Percentiles rank a stretch among this genome's conserved stretches.
phyloP scores from a whole-genome alignment of 148 eudicot species.

The Vaccinium myrtillus region DNA sequence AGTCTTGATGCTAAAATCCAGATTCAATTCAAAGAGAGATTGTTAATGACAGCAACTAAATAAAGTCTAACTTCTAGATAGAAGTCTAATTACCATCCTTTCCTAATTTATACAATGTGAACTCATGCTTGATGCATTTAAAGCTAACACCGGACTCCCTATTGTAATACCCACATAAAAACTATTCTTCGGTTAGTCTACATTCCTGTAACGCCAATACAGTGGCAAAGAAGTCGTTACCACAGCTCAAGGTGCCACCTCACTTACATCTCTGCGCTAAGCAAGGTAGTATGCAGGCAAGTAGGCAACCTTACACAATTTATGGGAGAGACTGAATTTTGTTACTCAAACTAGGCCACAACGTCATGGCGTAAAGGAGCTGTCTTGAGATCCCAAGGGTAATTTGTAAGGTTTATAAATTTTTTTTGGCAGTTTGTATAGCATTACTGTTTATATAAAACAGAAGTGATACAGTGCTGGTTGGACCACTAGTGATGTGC shows the following conservation, averaged over 20 bases:
- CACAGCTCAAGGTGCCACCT: background rate
- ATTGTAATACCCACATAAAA: background rate
- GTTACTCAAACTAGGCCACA: too few relatives aligned
- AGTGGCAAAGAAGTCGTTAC: background rate
- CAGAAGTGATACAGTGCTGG: background rate
- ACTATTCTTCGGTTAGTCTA: background rate
- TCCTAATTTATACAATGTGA: background rate
- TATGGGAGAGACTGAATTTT: too few relatives aligned
- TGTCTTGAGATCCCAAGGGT: too few relatives aligned
- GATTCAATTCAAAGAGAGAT: background rate
- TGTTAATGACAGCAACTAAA: background rate
- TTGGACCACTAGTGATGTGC: background rate
- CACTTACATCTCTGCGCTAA: background rate
- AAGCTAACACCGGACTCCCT: background rate
- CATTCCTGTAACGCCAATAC: background rate
- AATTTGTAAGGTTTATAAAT: too few relatives aligned
- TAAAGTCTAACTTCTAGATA: background rate
- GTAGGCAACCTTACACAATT: too few relatives aligned
- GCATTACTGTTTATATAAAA: too few relatives aligned
- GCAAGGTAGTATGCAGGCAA: too few relatives aligned
- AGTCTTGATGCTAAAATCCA: background rate
- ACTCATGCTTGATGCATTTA: background rate
- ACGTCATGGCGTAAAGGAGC: too few relatives aligned
- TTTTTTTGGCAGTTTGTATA: too few relatives aligned
- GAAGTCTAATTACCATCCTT: background rate